Conservation (phyloP, 352 stramenopile genomes). For the Globisporangium takayamanum region DNA sequence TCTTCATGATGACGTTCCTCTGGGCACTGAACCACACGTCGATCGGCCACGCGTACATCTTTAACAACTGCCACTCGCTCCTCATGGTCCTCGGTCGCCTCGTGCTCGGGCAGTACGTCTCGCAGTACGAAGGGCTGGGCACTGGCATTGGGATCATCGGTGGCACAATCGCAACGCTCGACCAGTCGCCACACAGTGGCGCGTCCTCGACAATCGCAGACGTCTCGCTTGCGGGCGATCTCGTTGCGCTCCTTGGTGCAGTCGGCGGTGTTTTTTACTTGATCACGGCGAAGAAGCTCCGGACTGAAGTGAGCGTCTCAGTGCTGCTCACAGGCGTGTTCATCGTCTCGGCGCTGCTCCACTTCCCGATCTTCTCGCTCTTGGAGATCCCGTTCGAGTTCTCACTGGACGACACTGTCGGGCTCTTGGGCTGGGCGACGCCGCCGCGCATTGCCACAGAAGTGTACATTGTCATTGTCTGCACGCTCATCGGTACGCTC, state of each 20-base stretch:
- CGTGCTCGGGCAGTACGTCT: slow-evolving; percentile 44
- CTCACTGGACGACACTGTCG: slow-evolving; percentile 52
- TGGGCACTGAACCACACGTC: slow-evolving; percentile 63
- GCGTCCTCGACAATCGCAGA: not conserved
- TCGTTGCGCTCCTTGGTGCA: slow-evolving; percentile 63
- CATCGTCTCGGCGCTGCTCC: slow-evolving; percentile 17
- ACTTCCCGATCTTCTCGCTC: slow-evolving; percentile 8
- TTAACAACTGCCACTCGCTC: slow-evolving; percentile 81
- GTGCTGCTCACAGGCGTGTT: slow-evolving; percentile 39
- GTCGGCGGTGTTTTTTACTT: slow-evolving; percentile 74
- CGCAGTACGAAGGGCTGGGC: slow-evolving; percentile 54
- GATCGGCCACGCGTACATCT: slow-evolving; percentile 74
- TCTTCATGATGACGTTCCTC: slow-evolving; percentile 69
- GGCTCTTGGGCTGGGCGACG: slow-evolving; percentile 83
- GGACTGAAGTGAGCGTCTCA: slow-evolving; percentile 51
- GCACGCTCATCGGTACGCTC: slow-evolving; percentile 84
- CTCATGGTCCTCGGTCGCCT: slow-evolving; percentile 75
- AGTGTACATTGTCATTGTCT: slow-evolving; percentile 82
- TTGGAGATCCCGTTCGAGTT: slow-evolving; percentile 16
- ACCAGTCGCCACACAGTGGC: slow-evolving; percentile 16
- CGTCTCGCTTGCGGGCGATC: slow-evolving; percentile 22
- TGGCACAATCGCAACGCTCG: slow-evolving; percentile 63
- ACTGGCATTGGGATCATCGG: slow-evolving; percentile 65
- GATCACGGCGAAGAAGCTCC: slow-evolving; percentile 68
- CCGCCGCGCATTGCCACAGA: slow-evolving; percentile 56